Base-by-base conservation (phyloP, 352 stramenopile species). In the Pythium insidiosum region DNA sequence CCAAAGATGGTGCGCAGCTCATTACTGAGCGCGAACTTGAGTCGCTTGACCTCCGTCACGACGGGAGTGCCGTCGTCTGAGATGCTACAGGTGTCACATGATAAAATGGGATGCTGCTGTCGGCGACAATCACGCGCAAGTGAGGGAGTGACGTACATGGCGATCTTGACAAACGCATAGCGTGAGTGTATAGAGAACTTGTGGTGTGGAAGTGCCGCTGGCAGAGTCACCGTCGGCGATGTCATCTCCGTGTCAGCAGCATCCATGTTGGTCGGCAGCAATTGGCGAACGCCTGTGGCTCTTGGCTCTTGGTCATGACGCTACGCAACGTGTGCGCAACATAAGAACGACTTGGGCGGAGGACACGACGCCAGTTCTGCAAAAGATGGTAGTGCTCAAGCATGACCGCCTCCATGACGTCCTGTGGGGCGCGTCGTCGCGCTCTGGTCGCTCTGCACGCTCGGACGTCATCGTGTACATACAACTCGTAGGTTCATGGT, bases 1-100 rank as follows among this genome's bases (percentile, higher is more conserved):
- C 78, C 78, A 36, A 88, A 88, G 12, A 76, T 69, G 6, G 60
- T 66, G 50, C 80, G 81, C 40, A 85, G 56, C 31, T 71, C 74
- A 57, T 79, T 87, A 58, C 84, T 68, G 37, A 90, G 42, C 18
- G 61, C 59, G 47, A 88, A 87, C 51, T 87, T 86, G 38, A 90
- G 56, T 18, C 59, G 66, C 55, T 85, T 88, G 30, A 64, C 38
- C 42, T 88, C 77, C 30, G 36, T 49, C 33, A 80, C 60, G 10
- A 54, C 51, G 6, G 45, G 34, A 2, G 58, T 16, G 5, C 54
- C 64, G 46, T 83, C 66, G 13, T 86, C 72, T 10, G 67, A 70
- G 50, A 84, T 65, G 31, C 76, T 88, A 38, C 19, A 30, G 16
- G 34, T 11, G 20, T 18, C 26, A 33, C 22, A 19, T 29, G 3